phyloP scores from a whole-genome alignment of 768 basidiomycete genomes.

The Pulveroboletus sp. region DNA sequence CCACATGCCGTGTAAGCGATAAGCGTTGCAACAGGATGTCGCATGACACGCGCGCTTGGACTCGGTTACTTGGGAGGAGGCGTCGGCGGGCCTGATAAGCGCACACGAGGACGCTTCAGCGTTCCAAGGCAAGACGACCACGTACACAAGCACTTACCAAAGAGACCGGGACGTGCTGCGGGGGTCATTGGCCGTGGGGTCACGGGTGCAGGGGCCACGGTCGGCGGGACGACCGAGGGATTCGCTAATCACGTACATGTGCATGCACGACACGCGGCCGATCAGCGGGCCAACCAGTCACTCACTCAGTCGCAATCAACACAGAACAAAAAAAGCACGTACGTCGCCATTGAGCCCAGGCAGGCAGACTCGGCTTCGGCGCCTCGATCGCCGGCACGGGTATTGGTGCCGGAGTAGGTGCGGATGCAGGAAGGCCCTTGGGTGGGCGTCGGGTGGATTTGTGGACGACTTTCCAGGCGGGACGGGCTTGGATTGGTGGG shows the following conservation, averaged over 20 bases:
- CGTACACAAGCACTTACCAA: constrained; percentile 45
- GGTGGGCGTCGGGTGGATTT: constrained; percentile 56
- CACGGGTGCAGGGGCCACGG: constrained; percentile 33
- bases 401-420: constrained; percentile 33
- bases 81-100: constrained; percentile 32
- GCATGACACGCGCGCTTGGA: no score
- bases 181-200: constrained; percentile 40
- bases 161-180: constrained; percentile 58
- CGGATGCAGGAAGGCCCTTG: constrained; percentile 39
- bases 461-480: constrained; percentile 73
- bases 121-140: not conserved
- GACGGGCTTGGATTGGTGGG: constrained; percentile 50
- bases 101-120: not conserved
- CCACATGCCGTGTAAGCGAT: no score
- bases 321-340: no score
- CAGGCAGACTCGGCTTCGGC: constrained; percentile 56
- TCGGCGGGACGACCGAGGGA: constrained; percentile 58
- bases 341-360: constrained; percentile 90
- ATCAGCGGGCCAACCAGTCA: not conserved
- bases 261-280: not conserved
- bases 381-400: constrained; percentile 40
- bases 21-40: no score
- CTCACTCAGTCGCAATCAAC: no score
- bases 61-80: constrained; percentile 3
- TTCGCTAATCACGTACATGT: constrained; percentile 55